Evolutionary conservation across 805 yeast species (phyloP), one percentile per base, ranked within the genome.

Genomic region (Spathaspora passalidarum): DNA sequence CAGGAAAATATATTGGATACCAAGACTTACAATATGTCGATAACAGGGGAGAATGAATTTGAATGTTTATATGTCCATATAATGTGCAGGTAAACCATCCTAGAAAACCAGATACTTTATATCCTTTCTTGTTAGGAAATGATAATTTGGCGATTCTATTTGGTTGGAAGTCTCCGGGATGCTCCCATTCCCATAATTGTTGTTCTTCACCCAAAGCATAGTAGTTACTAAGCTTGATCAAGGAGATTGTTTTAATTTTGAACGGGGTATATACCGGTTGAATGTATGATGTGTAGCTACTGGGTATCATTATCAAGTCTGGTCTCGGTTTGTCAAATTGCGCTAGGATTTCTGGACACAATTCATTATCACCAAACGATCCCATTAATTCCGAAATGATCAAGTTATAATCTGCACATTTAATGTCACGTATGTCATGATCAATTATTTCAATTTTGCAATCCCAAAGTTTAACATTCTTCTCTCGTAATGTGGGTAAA

Each of bases 331-430:
- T 14, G 38, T 68, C 69, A 2, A 88, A 61, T 8, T 32, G 39
- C 1, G 42, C 40, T 14, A 69, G 48, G 47, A 94, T 83, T 60
- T 91, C 98, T 0, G 98, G 97, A 7, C 88, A 76, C 14, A 88
- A 71, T 60, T 91, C 97, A 62, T 91, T 92, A 61, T 95, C 92
- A 3, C 96, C 97, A 66, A 92, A 86, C 13, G 96, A 87, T 5
- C 97, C 97, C 21, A 91, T 63, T 6, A 92, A 67, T 61, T 91
- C 97, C 38, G 95, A 85, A 1, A 92, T 74, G 7, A 90, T 76
- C 37, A 91, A 56, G 17, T 38, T 2, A 13, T 34, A 23, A 16
- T 16, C 26, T 6, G 16, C 13, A 14, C 25, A 3, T 1, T 36
- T n/a, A 11, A 9, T 42, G 20, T 56, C 49, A 14, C 94, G 66